Conservation (phyloP, 2,329 filamentous ascomycete species). For the Colletotrichum musae region DNA sequence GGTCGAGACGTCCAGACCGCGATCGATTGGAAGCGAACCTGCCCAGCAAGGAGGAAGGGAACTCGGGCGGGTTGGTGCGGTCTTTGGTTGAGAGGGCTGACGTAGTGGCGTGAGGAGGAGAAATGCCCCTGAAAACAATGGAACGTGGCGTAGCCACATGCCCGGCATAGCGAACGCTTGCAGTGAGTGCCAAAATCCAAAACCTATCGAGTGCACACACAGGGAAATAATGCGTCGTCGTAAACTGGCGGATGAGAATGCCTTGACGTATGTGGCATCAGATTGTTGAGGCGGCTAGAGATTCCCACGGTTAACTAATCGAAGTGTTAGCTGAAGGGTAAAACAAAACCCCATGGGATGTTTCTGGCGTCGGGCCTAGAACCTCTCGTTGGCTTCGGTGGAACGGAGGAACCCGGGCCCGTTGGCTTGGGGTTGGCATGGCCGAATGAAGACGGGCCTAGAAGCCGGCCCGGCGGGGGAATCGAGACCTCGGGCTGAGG, state of each 20-base stretch:
- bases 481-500: not conserved
- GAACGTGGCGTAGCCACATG: conserved; percentile 5
- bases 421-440: not conserved
- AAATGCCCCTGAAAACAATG: not conserved
- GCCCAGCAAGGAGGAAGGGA: not conserved
- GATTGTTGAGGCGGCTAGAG: not conserved
- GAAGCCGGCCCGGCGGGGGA: conserved; percentile 18
- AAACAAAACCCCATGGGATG: not conserved
- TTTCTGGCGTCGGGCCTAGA: conserved; percentile 1
- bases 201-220: conserved; percentile 19
- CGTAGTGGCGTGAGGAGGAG: conserved; percentile 5
- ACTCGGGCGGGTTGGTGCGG: conserved; percentile 5
- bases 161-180: conserved; percentile 23
- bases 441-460: conserved; percentile 24
- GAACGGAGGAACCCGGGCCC: conserved; percentile 22
- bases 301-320: not conserved
- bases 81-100: not conserved
- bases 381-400: conserved; percentile 4
- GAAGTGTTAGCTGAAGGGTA: not conserved
- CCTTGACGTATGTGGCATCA: conserved; percentile 13
- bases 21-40: not conserved
- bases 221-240: not conserved
- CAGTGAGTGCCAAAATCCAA: conserved; percentile 18
- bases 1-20: conserved; percentile 1
- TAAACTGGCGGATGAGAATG: not conserved